Base-by-base conservation (phyloP, 2,329 filamentous ascomycete genomes). In the Fusarium succisae region DNA sequence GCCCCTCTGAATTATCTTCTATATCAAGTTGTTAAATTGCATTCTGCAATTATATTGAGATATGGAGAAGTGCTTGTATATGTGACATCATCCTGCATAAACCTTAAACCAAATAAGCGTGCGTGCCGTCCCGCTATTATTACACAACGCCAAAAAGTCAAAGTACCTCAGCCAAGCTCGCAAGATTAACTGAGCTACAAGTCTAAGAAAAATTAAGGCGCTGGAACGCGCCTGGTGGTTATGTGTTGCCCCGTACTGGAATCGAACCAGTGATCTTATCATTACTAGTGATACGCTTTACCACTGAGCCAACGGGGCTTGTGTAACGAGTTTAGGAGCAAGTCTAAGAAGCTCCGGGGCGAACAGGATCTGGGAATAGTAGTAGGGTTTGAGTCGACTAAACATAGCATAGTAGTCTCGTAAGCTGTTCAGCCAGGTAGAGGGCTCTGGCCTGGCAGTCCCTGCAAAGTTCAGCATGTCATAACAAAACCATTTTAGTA, bases 261-360 rank as follows among this genome's bases (percentile, higher is more conserved):
- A 58, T 58, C 70, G 70, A 73, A 73, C 70, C 70, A 69, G 56
- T 69, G 70, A 73, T 69, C 69, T 73, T 73, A 69, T 73, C 70
- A 73, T 73, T 73, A 73, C 70, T 73, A 73, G 70, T 73, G 70
- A 73, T 69, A 73, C 70, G 70, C 70, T 73, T 61, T 73, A 73
- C 70, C 70, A 73, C 70, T 73, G 43, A 73, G 70, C 70, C 70
- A 58, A 58, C 55, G 55, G 55, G 55, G 55, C 55, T 50, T 58
- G 30, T 15, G 6, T 20, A 20, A 22, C 13, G 3, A 11, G 18
- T 11, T 38, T 1, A 1, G 6, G 11, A 38, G 17, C 10, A 5
- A 28, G 5, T 28, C 18, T 63, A 63, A 60, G 60, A 62, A 24
- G 30, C n/a, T 22, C 8, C 2, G 2, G 2, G 6, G 8, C 14